Evolutionary conservation across 2,329 filamentous ascomycete species (phyloP), one percentile per base, ranked within the genome.

Genomic region (Colletotrichum kahawae): DNA sequence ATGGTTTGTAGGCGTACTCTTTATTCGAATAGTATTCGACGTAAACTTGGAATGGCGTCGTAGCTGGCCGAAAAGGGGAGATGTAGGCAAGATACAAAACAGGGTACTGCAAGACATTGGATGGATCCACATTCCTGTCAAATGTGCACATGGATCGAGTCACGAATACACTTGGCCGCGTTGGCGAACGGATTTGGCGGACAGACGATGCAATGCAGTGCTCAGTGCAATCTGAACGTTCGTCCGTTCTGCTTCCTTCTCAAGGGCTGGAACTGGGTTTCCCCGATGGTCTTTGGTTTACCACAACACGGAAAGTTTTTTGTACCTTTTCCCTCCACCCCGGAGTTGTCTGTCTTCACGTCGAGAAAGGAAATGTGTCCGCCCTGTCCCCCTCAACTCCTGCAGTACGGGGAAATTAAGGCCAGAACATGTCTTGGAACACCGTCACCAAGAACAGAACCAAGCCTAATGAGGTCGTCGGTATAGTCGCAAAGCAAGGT

Each of bases 401-500:
- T 62, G 56, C 64, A 62, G 38, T 21, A 9, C 29, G 34, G 27
- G 43, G 33, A 64, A 54, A 73, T 63, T 59, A 24, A 57, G 51
- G 33, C 56, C 36, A 38, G 31, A 34, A n/a, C 18, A 59, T 62
- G 31, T 71, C 54, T 18, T 12, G 31, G 33, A 33, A 51, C 31
- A 63, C 72, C 72, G 38, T 36, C 43, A 67, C 72, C 72, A 72
- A 75, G 62, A 67, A 56, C 60, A 38, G 54, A 31, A 6, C 62
- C 62, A 75, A 63, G 31, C 72, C 72, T 56, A 34, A 57, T 67
- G 62, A 67, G 56, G 68, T 18, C 33, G 54, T 54, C 62, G 62
- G 33, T 27, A 48, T 54, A 67, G 68, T 71, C 68, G 71, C 38
- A 33, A 62, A 67, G 68, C 67, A 71, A 62, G 68, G 24, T 74